Evolutionary conservation across 495 filamentous ascomycete genomes (phyloP).

Genomic region (Aspergillus saccharolyticus): DNA sequence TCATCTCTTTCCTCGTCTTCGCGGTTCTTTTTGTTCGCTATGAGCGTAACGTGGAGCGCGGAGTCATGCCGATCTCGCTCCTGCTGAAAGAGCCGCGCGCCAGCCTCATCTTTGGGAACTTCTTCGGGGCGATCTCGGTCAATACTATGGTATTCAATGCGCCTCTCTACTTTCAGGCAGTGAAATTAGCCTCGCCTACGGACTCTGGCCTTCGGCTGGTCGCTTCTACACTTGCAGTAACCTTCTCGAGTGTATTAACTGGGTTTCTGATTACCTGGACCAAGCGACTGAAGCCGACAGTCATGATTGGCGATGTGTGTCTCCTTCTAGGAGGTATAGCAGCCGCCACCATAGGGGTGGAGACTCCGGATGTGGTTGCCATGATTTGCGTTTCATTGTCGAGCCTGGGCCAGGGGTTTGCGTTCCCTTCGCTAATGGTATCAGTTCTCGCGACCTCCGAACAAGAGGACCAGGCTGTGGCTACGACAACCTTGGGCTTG

Average conservation of each 20-base stretch:
- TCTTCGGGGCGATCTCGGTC: conserved; percentile 56
- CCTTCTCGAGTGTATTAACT: conserved; percentile 54
- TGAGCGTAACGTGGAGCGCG: conserved; percentile 54
- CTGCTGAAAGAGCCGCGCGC: conserved; percentile 55
- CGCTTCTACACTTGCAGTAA: conserved; percentile 53
- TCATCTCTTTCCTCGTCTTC: conserved; percentile 51
- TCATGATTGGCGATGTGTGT: conserved; percentile 50
- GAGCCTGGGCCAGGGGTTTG: conserved; percentile 61
- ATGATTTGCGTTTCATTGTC: conserved; percentile 57
- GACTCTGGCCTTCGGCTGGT: conserved; percentile 67
- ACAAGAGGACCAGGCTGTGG: conserved; percentile 69
- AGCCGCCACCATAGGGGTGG: conserved; percentile 47
- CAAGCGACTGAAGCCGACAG: conserved; percentile 56
- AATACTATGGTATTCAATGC: conserved; percentile 74
- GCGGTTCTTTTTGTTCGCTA: conserved; percentile 57
- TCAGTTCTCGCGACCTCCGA: conserved; percentile 61
- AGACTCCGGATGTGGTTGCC: conserved; percentile 54
- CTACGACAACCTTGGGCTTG: conserved; percentile 64
- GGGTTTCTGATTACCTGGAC: conserved; percentile 69
- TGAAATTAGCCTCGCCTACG: conserved; percentile 66
- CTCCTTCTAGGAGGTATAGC: conserved; percentile 52
- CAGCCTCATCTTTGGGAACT: conserved; percentile 66
- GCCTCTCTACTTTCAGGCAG: conserved; percentile 76
- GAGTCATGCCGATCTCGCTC: conserved; percentile 68
- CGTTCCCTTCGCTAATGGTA: conserved; percentile 59